phyloP scores from a whole-genome alignment of 768 basidiomycete genomes.

The Auricularia sp. region DNA sequence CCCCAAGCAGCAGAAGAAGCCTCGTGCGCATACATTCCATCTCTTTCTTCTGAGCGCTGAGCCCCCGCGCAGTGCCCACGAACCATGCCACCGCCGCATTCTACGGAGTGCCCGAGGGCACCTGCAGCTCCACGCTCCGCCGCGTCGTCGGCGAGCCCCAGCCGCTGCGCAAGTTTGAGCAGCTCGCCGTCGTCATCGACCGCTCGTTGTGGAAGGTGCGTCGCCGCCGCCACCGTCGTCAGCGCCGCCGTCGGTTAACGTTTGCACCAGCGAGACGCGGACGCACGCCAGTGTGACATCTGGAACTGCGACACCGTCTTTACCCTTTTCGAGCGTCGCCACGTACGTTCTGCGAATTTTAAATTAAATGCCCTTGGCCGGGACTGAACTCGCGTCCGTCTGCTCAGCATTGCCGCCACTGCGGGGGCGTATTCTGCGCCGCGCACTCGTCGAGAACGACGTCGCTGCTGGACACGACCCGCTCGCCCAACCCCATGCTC shows the following conservation, averaged over 20 bases:
- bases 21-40: background rate
- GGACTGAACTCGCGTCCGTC: background rate
- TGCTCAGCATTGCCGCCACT: conserved; percentile 72
- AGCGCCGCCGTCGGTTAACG: background rate
- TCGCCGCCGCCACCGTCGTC: background rate
- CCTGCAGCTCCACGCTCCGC: background rate
- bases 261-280: conserved; percentile 44
- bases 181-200: background rate
- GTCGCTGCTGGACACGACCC: conserved; percentile 61
- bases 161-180: background rate
- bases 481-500: conserved; percentile 48
- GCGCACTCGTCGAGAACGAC: conserved; percentile 52
- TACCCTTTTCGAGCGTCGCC: conserved; percentile 62
- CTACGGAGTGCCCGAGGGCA: background rate
- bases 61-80: background rate
- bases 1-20: background rate
- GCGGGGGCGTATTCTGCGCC: conserved; percentile 67
- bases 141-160: background rate
- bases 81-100: background rate
- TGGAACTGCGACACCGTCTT: conserved; percentile 59
- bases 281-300: conserved; percentile 59
- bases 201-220: background rate
- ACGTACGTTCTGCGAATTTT: conserved; percentile 36
- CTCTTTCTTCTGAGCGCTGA: background rate
- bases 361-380: no score